Base-by-base conservation (phyloP, 2,329 filamentous ascomycete species). In the Nemania abortiva region DNA sequence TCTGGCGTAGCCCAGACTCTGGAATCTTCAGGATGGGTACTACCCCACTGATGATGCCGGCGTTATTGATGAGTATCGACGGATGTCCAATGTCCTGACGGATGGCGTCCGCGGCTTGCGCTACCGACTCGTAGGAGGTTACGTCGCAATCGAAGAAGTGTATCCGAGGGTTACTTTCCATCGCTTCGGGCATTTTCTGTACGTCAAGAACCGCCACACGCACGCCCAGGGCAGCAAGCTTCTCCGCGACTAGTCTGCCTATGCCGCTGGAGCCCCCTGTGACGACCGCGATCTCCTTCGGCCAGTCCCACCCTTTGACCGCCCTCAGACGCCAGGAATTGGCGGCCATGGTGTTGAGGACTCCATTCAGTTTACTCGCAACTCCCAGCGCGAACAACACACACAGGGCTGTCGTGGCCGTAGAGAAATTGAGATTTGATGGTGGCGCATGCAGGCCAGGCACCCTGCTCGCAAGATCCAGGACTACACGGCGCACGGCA, bases 11-110 rank as follows among this genome's bases (percentile, higher is more conserved):
- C 22, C 20, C 47, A 20, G 55, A 45, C 29, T 72, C 68, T 1
- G 70, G 7, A n/a, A 66, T 69, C 3, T 69, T 58, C n/a, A 71
- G 60, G 15, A 72, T 69, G 5, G 65, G 9, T 3, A 6, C 34
- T 34, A 66, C n/a, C n/a, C n/a, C 60, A 31, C 22, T 64, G 53
- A 52, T 60, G 45, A 72, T 47, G 13, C 70, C 70, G n/a, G 70
- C 70, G 42, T 72, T 72, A 20, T 72, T 72, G 31, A 72, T 63
- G 52, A 72, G 70, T 24, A 72, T 72, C 37, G 70, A 70, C 13
- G 70, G 65, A 15, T 72, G 65, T 34, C 70, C 70, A 3, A 72
- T 15, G 37, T 67, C 62, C 11, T 54, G 59, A 13, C 70, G 70
- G 20, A 72, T 24, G 20, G 68, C 66, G 1, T 69, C 65, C 2